These are phyloP conservation scores for Annulohypoxylon moriforme DNA, from an alignment of 495 filamentous ascomycete species.

Conservation along the genomic window DNA sequence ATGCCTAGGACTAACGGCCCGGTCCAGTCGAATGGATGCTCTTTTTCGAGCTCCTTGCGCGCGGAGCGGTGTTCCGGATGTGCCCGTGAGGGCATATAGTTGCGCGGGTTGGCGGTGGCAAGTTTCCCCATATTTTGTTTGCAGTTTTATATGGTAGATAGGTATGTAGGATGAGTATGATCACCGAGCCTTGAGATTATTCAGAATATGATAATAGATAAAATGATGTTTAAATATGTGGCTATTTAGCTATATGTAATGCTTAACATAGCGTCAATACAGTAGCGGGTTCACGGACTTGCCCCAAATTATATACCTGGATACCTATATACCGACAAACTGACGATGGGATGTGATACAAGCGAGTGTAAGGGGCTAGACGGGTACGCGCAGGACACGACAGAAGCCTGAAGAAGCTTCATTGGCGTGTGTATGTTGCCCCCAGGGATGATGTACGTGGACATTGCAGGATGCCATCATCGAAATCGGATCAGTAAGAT, in stretches of 20 bases:
- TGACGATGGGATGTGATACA: conserved; percentile 4
- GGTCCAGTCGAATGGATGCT: conserved; percentile 38
- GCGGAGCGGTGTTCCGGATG: conserved; percentile 47
- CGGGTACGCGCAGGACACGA: neutral
- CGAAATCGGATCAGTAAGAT: conserved; percentile 35
- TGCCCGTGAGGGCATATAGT: conserved; percentile 45
- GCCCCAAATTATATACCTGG: neutral
- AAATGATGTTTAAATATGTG: neutral
- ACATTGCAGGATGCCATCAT: conserved; percentile 38
- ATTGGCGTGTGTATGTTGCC: neutral
- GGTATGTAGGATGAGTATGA: neutral
- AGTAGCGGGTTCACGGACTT: neutral
- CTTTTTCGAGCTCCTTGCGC: conserved; percentile 47
- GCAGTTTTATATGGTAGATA: neutral
- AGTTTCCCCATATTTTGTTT: conserved; percentile 31
- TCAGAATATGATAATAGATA: neutral
- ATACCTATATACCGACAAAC: neutral
- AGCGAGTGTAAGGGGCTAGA: neutral
- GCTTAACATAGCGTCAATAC: neutral
- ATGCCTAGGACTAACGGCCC: conserved; percentile 41
- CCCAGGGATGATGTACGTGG: conserved; percentile 17
- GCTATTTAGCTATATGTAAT: neutral
- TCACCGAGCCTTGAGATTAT: neutral
- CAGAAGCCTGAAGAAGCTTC: neutral
- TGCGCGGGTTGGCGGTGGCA: conserved; percentile 29